Base-by-base conservation (phyloP, 164 flowering plant genomes). In the Sextonia rubra region DNA sequence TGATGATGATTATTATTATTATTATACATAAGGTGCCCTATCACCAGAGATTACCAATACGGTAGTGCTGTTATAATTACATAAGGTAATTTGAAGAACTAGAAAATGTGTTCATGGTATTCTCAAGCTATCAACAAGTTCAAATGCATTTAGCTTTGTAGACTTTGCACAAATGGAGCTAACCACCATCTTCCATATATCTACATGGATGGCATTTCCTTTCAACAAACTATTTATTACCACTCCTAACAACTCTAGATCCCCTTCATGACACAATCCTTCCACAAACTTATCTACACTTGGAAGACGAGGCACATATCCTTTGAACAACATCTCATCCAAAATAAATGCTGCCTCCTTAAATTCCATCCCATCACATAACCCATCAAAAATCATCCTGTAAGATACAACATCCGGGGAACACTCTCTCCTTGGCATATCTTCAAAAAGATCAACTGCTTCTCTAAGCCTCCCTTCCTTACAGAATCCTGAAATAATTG, bases 291-390 rank as follows among this genome's bases (percentile, higher is more conserved):
- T 82, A 65, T 77, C 47, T 22, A 83, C 58, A 67, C 85, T 82
- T 17, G 56, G 71, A 60, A 49, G 26, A 69, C 69, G 82, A 74
- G 90, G 92, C 47, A 37, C 69, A 75, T 77, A 82, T 7, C 87
- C 88, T 72, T 85, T 88, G 77, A 89, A 88, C 23, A 88, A 26
- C 97, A 93, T 91, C 85, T 90, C 97, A 75, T 87, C 90, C 83
- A 91, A 83, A 79, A 90, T 26, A 23, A 75, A 44, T 1, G 81
- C 81, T 2, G 92, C 95, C 78, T 88, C 92, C 69, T 80, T 68
- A 22, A 85, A 78, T 70, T 83, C 84, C 85, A 55, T 73, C 6
- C 69, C 80, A 17, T 77, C 75, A 75, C 83, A 78, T 30, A 89
- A 82, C 64, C 91, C 91, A 75, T 85, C 87, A 78, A 93, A 85